Evolutionary conservation across 495 filamentous ascomycete genomes (phyloP).

Genomic region (Penicillium angulare): DNA sequence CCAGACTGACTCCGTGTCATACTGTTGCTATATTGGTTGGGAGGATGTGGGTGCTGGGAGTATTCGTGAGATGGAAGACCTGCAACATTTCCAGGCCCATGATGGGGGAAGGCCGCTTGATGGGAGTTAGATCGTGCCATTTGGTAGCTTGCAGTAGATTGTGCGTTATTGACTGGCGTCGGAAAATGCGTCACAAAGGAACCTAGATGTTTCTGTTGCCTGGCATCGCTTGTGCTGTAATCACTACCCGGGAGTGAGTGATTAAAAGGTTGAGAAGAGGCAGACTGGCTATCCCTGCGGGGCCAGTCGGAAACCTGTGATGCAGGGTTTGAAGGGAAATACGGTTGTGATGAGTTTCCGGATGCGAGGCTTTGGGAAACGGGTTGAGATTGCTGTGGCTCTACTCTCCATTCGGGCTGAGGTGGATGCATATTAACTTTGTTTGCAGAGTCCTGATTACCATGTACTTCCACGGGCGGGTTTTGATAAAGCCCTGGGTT

Average conservation of each 20-base stretch:
- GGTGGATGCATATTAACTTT: constrained; percentile 51
- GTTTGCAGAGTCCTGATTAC: constrained; percentile 50
- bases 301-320: constrained; percentile 4
- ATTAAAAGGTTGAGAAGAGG: constrained; percentile 2
- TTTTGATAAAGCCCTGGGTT: background rate
- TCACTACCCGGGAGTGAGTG: background rate
- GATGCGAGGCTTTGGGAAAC: no score
- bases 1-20: constrained; percentile 13
- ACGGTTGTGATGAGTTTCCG: background rate
- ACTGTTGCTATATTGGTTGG: constrained; percentile 12
- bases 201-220: no score
- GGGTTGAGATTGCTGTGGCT: no score
- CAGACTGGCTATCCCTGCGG: constrained; percentile 1
- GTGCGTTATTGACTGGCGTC: no score
- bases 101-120: constrained; percentile 5
- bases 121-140: constrained; percentile 16
- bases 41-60: constrained; percentile 1
- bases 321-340: background rate
- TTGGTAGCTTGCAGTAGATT: background rate
- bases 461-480: background rate
- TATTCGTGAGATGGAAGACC: constrained; percentile 14
- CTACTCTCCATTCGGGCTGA: constrained; percentile 27
- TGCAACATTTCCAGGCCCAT: background rate
- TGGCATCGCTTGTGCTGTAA: no score
- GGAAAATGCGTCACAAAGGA: no score